Percentiles rank a stretch among this genome's conserved stretches.
Evolutionary conservation across 345 rosid species (phyloP).

Genomic region (Arabidopsis suecica): DNA sequence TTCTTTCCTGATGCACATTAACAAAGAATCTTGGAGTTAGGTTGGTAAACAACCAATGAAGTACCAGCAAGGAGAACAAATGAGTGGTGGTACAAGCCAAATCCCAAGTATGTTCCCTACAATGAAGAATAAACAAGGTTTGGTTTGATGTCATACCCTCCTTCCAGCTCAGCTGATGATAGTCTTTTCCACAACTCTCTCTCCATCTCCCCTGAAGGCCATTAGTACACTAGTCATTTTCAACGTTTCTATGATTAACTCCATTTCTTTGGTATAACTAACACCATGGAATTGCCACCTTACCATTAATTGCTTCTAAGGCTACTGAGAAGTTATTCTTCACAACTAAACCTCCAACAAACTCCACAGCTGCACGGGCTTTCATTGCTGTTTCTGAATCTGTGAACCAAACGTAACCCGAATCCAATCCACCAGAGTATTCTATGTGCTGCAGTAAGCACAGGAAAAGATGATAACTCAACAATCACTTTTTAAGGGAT

Average conservation of each 20-base stretch:
- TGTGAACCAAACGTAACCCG: conserved; percentile 53
- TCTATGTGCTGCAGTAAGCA: conserved; percentile 48
- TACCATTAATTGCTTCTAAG: conserved; percentile 62
- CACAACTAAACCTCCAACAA: conserved; percentile 50
- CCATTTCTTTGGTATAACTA: neutral
- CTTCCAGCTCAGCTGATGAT: conserved; percentile 20
- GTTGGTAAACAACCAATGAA: conserved; percentile 3
- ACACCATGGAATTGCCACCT: conserved; percentile 6
- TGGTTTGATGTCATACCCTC: conserved; percentile 27
- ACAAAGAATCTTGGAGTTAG: conserved; percentile 18
- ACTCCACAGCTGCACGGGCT: conserved; percentile 56
- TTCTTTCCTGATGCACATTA: conserved; percentile 28
- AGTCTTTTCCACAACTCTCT: conserved; percentile 39
- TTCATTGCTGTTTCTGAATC: conserved; percentile 56
- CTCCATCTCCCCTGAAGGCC: conserved; percentile 38
- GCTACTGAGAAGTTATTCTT: conserved; percentile 50
- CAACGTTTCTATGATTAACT: conserved; percentile 7
- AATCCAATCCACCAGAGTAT: conserved; percentile 50
- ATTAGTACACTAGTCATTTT: conserved; percentile 10
- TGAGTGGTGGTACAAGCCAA: neutral
- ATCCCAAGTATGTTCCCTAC: neutral
- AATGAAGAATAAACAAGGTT: conserved; percentile 7
- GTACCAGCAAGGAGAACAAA: neutral
- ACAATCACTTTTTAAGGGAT: neutral
- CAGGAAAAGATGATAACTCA: neutral